Conservation (phyloP, 2,329 filamentous ascomycete genomes). For the Colletotrichum eleusines region DNA sequence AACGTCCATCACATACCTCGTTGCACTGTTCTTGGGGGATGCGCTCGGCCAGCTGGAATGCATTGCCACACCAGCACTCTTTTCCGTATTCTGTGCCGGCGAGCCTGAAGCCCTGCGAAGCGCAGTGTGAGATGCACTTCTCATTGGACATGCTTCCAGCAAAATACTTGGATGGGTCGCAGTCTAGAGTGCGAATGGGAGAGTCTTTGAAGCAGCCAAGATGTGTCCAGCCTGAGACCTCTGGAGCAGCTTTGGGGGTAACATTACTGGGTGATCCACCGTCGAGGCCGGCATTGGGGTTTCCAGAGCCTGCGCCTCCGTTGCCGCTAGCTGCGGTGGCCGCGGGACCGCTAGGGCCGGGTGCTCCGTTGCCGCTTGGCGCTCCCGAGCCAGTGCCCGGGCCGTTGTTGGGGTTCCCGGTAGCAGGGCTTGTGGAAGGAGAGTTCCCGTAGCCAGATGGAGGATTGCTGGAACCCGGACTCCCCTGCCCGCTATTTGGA, state of each 20-base stretch:
- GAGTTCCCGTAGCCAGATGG: background rate
- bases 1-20: conserved; percentile 32
- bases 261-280: conserved; percentile 6
- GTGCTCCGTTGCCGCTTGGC: background rate
- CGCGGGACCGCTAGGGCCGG: background rate
- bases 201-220: conserved; percentile 51
- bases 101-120: conserved; percentile 53
- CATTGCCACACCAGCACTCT: conserved; percentile 65
- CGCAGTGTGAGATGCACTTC: conserved; percentile 62
- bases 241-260: conserved; percentile 7
- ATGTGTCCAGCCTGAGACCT: conserved; percentile 46
- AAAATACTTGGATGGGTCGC: conserved; percentile 46
- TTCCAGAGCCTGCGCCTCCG: background rate
- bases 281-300: conserved; percentile 1
- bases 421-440: background rate
- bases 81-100: conserved; percentile 63
- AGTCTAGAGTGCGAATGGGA: conserved; percentile 39
- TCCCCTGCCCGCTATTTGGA: background rate
- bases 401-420: conserved; percentile 4
- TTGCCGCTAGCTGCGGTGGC: background rate
- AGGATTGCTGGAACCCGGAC: background rate
- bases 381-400: conserved; percentile 1
- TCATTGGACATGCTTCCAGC: conserved; percentile 60
- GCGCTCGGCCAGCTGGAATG: conserved; percentile 37
- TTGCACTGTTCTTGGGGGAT: conserved; percentile 35